Base-by-base conservation (phyloP, 345 rosid genomes). In the Trapa incisa region DNA sequence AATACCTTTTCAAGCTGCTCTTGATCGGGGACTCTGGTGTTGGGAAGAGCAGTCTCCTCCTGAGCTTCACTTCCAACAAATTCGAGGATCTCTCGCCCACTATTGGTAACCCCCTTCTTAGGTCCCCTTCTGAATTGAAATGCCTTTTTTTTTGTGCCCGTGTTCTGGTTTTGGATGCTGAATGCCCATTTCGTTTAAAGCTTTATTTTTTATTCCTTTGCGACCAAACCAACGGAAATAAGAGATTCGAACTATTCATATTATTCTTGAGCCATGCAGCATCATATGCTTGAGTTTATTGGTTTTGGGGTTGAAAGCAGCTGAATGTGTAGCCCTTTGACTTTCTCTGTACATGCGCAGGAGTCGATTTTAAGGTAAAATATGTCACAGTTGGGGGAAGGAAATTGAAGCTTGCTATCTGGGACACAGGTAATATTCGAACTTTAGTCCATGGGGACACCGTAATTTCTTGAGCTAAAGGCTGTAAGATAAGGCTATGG, bases 331-430 rank as follows among this genome's bases (percentile, higher is more conserved):
- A 22, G 41, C 60, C 7, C 43, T 41, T 41, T 16, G 67, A 22
- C 22, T 38, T 67, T 58, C 37, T 13, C 61, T 36, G 43, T 60
- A 29, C 47, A 17, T 47, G 45, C 56, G 33, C 53, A 93, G 97
- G 98, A 67, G 97, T 93, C 41, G 98, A 93, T 83, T 93, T 93
- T 71, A 88, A 90, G 87, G 86, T 93, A 37, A 93, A 93, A 77
- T 79, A 87, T 74, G 83, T 93, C 29, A 82, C 77, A n/a, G 66
- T 82, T 68, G 94, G 92, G 4, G 98, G 90, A 39, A 88, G 87
- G 73, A 93, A 82, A 77, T 69, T 90, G 73, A 93, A 93, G 82
- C 96, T 93, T 74, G 98, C 94, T 6, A 93, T 93, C 70, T 93
- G 98, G 97, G 97, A 93, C 66, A 90, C 97, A 17, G 98, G 97